These are phyloP conservation scores for Scheffersomyces titani DNA, from an alignment of 1,139 yeast genomes.

Conservation along the genomic window DNA sequence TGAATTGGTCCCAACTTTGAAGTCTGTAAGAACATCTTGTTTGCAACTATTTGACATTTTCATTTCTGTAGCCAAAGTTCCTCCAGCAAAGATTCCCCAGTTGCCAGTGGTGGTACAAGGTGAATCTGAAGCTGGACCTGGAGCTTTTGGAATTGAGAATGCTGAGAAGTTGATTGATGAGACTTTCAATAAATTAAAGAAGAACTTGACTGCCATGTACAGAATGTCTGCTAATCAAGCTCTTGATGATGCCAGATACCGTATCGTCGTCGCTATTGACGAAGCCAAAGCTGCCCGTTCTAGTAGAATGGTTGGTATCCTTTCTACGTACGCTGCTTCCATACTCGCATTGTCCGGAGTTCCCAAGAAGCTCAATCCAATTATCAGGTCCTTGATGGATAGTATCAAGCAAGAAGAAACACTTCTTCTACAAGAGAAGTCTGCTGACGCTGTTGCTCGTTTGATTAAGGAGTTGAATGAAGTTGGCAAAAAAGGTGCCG, in stretches of 20 bases:
- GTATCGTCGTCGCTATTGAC: slow-evolving; percentile 64
- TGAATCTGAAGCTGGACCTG: slow-evolving; percentile 92
- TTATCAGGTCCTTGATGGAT: slow-evolving; percentile 91
- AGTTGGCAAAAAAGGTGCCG: slow-evolving; percentile 66
- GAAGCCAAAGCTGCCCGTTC: slow-evolving; percentile 62
- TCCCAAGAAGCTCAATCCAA: slow-evolving; percentile 86
- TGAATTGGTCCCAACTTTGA: slow-evolving; percentile 84
- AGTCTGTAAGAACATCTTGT: slow-evolving; percentile 85
- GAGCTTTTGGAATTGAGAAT: slow-evolving; percentile 78
- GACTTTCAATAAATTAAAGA: slow-evolving; percentile 65
- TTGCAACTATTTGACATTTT: slow-evolving; percentile 79
- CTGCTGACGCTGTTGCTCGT: slow-evolving; percentile 69
- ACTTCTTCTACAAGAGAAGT: slow-evolving; percentile 62
- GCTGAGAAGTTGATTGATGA: slow-evolving; percentile 74
- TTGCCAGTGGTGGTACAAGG: slow-evolving; percentile 92
- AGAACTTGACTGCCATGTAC: slow-evolving; percentile 66
- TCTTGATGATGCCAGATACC: slow-evolving; percentile 75
- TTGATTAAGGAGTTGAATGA: slow-evolving; percentile 60
- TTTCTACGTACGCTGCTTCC: slow-evolving; percentile 79
- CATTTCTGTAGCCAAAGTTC: slow-evolving; percentile 70
- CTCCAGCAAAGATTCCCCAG: slow-evolving; percentile 77
- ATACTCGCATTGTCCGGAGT: slow-evolving; percentile 61
- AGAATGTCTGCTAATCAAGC: slow-evolving; percentile 74
- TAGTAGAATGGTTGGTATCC: slow-evolving; percentile 61
- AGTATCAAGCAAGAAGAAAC: slow-evolving; percentile 80